A percentile compares a stretch with the other conserved stretches of the same genome.
Conservation (phyloP, 1,284 basidiomycete genomes). For the Heliocybe sulcata region DNA sequence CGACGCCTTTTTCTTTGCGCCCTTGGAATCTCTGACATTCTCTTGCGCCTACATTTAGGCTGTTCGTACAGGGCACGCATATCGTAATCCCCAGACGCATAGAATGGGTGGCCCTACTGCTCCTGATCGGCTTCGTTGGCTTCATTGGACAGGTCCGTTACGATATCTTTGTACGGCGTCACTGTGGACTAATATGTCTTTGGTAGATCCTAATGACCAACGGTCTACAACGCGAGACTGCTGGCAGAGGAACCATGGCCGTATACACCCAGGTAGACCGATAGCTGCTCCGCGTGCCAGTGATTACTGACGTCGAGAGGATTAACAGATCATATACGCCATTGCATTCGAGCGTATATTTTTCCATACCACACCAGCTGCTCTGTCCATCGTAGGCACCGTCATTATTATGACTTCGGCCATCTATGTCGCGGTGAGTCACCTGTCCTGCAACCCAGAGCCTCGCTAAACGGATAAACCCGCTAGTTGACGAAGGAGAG, state of each 20-base stretch:
- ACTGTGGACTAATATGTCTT: too few relatives aligned
- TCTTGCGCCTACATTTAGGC: conserved; percentile 24
- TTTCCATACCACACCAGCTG: conserved; percentile 44
- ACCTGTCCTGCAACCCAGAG: not conserved
- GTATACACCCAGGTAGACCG: conserved; percentile 49
- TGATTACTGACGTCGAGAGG: not conserved
- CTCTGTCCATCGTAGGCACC: conserved; percentile 49
- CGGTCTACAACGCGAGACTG: conserved; percentile 61
- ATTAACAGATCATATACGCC: conserved; percentile 50
- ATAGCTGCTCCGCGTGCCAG: not conserved
- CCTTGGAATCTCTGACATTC: not conserved
- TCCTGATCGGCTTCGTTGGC: conserved; percentile 48
- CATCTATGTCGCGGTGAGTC: conserved; percentile 50
- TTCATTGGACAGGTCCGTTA: conserved; percentile 45
- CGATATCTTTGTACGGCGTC: not conserved
- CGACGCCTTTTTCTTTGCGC: not conserved
- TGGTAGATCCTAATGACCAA: conserved; percentile 46
- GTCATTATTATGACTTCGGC: conserved; percentile 53
- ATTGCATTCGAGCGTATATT: conserved; percentile 52
- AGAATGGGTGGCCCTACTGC: conserved; percentile 37
- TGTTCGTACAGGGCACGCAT: conserved; percentile 31
- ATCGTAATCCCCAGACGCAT: conserved; percentile 39
- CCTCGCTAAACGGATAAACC: conserved; percentile 4
- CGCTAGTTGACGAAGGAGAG: conserved; percentile 19
- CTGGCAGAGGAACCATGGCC: conserved; percentile 52